Percentiles rank a stretch among this genome's conserved stretches.
Conservation (phyloP, 768 basidiomycete genomes). For the Amanita jacksonii region DNA sequence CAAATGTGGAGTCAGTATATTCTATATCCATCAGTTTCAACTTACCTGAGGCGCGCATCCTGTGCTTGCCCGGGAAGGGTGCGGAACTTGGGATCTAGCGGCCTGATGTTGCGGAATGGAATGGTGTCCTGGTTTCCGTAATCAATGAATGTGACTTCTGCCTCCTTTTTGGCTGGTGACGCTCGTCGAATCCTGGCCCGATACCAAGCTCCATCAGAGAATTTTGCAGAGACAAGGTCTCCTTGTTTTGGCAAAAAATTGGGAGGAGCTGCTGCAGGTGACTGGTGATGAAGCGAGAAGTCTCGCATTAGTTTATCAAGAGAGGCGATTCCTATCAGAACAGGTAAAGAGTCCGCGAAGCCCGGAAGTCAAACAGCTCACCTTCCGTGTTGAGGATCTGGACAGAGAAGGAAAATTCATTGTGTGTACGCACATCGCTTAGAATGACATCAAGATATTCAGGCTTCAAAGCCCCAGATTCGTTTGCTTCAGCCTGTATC, state of each 20-base stretch:
- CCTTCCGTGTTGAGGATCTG: constrained; percentile 91
- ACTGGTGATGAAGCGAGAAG: constrained; percentile 79
- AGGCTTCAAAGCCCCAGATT: constrained; percentile 50
- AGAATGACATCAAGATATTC: constrained; percentile 92
- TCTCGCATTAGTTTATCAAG: constrained; percentile 93
- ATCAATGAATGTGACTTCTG: constrained; percentile 90
- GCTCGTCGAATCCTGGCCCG: constrained; percentile 82
- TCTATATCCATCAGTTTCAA: not conserved
- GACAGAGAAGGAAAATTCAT: constrained; percentile 82
- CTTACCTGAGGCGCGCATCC: constrained; percentile 82
- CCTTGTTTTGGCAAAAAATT: constrained; percentile 75
- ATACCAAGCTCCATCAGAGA: constrained; percentile 93
- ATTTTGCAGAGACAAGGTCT: constrained; percentile 90
- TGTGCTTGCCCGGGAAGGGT: constrained; percentile 88
- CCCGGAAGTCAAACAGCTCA: constrained; percentile 19
- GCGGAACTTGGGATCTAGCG: constrained; percentile 86
- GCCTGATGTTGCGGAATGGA: constrained; percentile 74
- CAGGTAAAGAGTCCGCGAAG: constrained; percentile 1
- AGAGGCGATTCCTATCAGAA: constrained; percentile 66
- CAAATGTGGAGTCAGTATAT: constrained; percentile 1
- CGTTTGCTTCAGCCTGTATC: constrained; percentile 32
- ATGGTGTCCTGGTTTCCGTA: constrained; percentile 93
- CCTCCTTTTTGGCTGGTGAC: constrained; percentile 88
- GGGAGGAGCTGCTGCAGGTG: constrained; percentile 45
- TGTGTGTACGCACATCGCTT: constrained; percentile 69